A percentile compares a stretch with the other conserved stretches of the same genome.
Evolutionary conservation across 73 alveolate genomes (phyloP).

Genomic region (Paramecium sexaurelia): DNA sequence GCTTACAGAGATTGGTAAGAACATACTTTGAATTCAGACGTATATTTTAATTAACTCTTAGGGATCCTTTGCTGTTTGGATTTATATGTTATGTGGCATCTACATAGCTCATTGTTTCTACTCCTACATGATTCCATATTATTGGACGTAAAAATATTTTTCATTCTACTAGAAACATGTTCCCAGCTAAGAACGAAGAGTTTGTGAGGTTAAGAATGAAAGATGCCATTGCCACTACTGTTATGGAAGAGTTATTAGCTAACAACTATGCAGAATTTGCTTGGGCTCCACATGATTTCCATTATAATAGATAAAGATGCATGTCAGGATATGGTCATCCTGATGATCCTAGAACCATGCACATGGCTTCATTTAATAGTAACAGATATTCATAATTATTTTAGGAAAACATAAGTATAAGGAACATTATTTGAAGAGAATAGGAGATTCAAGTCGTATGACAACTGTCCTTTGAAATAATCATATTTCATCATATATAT

Average conservation of each 20-base stretch:
- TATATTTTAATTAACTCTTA: not conserved
- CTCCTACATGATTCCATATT: conserved; percentile 62
- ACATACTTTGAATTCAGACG: conserved; percentile 66
- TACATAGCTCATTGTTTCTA: conserved; percentile 54
- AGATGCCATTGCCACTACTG: conserved; percentile 62
- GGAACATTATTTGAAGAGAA: conserved; percentile 63
- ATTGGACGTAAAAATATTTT: conserved; percentile 45
- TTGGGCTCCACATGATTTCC: conserved; percentile 69
- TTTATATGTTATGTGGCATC: conserved; percentile 38
- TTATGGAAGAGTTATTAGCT: conserved; percentile 61
- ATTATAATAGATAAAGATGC: conserved; percentile 65
- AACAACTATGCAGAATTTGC: conserved; percentile 59
- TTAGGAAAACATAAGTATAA: conserved; percentile 64
- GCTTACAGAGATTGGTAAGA: conserved; percentile 70
- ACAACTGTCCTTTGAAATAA: conserved; percentile 42
- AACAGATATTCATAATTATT: not conserved
- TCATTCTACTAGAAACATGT: not conserved
- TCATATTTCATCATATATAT: not conserved
- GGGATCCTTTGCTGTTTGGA: conserved; percentile 70
- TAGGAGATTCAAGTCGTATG: conserved; percentile 65
- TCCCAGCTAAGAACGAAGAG: conserved; percentile 68
- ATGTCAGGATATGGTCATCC: conserved; percentile 64
- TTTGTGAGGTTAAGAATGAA: conserved; percentile 64
- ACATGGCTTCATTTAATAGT: conserved; percentile 60
- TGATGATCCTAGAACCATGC: conserved; percentile 68